These are phyloP conservation scores for Ambrosia artemisiifolia DNA, from an alignment of 129 eudicot species.

Conservation along the genomic window DNA sequence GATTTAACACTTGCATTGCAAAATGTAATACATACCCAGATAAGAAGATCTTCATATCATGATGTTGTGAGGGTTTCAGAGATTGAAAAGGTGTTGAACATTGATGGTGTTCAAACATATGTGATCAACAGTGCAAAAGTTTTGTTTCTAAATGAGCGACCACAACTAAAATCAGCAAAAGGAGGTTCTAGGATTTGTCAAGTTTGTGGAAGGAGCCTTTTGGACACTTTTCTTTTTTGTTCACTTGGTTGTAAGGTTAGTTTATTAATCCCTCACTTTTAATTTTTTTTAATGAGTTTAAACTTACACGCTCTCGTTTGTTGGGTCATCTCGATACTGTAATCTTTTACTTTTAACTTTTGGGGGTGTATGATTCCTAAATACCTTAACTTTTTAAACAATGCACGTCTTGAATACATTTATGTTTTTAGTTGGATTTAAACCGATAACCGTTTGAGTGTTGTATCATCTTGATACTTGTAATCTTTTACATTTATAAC, in stretches of 20 bases:
- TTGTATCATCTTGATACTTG: neutral
- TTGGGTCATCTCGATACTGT: neutral
- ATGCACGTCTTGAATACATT: neutral
- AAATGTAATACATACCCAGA: constrained; percentile 36
- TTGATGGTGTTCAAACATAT: constrained; percentile 86
- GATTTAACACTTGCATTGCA: too few relatives aligned
- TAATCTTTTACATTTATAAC: neutral
- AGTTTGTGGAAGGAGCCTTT: constrained; percentile 79
- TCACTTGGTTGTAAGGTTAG: constrained; percentile 97
- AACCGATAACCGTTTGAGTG: neutral
- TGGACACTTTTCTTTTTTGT: constrained; percentile 88
- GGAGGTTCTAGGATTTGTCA: constrained; percentile 82
- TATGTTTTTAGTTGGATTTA: neutral
- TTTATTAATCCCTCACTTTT: neutral
- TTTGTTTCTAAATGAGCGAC: constrained; percentile 84
- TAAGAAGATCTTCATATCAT: constrained; percentile 89
- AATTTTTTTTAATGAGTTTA: neutral
- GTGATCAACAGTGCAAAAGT: constrained; percentile 96
- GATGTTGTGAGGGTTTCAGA: constrained; percentile 96
- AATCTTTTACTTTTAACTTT: neutral
- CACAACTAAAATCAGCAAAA: constrained; percentile 81
- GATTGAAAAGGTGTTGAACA: constrained; percentile 67
- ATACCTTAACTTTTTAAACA: neutral
- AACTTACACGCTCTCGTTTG: neutral
- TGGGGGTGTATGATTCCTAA: too few relatives aligned